Base-by-base conservation (phyloP, 768 basidiomycete genomes). In the Suillus brevipes region DNA sequence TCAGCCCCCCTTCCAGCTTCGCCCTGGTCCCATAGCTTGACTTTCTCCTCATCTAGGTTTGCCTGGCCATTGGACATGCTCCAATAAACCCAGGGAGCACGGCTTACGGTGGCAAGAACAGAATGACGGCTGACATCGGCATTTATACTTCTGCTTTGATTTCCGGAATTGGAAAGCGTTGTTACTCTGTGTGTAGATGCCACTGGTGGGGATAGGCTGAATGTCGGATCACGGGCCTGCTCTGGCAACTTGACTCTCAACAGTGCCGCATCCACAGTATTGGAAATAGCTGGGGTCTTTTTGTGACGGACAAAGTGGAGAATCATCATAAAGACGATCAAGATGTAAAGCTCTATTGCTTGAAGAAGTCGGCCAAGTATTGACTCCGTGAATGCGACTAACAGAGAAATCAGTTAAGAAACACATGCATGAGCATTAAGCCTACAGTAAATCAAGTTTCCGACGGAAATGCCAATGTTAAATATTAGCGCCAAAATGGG, bases 381-480 rank as follows among this genome's bases (percentile, higher is more conserved):
- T 7, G 84, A 85, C 75, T 92, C 91, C 3, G 90, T 85, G 71
- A 92, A 91, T 61, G 80, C 76, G 72, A 89, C 90, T 91, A 68
- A 42, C 25, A 49, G 61, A 60, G 4, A 43, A 52, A 38, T 73
- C 50, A 74, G 66, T 49, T 50, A 31, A 45, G 43, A 25, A 38
- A 61, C 37, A 36, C 63, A 64, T 36, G 62, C 53, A 66, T 57
- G 16, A 38, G 53, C 45, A 45, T 56, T 43, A 45, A 18, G 82
- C 90, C 78, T 70, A 92, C 91, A 86, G 43, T 71, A 67, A 34
- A 85, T 68, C 43, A 90, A 75, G 66, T 87, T 84, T 23, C 86
- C 88, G 25, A 89, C 73, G 13, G 82, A 86, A 45, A 89, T 73
- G 36, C 80, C 82, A 23, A 82, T 70, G 60, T 82, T 86, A 58